Evolutionary conservation across 2,329 filamentous ascomycete genomes (phyloP).

Genomic region (Alternaria ethzedia): DNA sequence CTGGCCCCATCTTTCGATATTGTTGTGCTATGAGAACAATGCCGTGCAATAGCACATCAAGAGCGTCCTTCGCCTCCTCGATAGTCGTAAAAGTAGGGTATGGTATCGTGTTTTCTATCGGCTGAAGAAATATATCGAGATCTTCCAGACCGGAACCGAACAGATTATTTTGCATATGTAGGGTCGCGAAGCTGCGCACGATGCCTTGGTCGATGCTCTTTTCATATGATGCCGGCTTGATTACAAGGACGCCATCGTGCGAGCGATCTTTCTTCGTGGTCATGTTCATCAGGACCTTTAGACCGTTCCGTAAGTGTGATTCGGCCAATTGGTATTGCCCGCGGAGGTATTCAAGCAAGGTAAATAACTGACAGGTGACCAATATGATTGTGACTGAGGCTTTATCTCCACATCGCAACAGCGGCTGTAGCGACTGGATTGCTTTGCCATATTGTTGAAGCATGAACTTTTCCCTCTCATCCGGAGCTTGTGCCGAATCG

Average conservation of each 20-base stretch:
- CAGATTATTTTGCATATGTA: constrained; percentile 23
- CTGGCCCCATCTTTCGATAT: neutral
- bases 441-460: constrained; percentile 52
- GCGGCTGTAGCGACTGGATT: constrained; percentile 44
- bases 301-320: constrained; percentile 51
- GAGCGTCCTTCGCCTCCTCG: constrained; percentile 12
- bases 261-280: neutral
- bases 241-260: neutral
- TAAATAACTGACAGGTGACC: constrained; percentile 53
- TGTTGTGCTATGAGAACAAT: neutral
- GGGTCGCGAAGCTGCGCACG: constrained; percentile 50
- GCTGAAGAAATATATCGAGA: neutral
- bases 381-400: constrained; percentile 45
- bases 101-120: neutral
- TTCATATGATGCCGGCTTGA: constrained; percentile 6
- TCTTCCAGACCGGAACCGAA: constrained; percentile 13
- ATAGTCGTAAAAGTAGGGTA: neutral
- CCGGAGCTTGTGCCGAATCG: constrained; percentile 7
- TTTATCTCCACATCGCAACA: constrained; percentile 20
- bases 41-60: constrained; percentile 12
- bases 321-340: constrained; percentile 48
- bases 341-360: constrained; percentile 51
- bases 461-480: constrained; percentile 38
- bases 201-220: constrained; percentile 54
- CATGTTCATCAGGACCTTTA: constrained; percentile 46